Conservation (phyloP, 441 rosid species). For the Isatis lusitanica region DNA sequence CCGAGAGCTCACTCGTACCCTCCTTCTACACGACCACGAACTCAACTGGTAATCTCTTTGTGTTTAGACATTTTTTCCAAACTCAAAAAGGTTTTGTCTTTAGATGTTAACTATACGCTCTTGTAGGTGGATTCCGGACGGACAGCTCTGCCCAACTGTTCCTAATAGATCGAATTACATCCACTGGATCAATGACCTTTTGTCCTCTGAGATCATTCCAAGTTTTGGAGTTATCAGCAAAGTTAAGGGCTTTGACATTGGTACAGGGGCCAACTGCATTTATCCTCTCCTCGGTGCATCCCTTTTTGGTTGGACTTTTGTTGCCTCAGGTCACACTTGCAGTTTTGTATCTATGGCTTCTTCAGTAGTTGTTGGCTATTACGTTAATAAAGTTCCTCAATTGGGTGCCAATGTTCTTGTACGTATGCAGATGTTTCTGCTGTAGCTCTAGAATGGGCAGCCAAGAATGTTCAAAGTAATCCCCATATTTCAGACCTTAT, state of each 20-base stretch:
- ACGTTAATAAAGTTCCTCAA: background rate
- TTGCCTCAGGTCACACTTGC: slow-evolving; percentile 51
- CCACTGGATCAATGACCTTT: slow-evolving; percentile 91
- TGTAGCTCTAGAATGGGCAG: slow-evolving; percentile 91
- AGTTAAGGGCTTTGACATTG: slow-evolving; percentile 88
- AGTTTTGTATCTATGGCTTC: background rate
- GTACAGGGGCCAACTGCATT: slow-evolving; percentile 94
- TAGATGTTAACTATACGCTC: too few species aligned
- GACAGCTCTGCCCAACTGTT: slow-evolving; percentile 94
- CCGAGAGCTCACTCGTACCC: slow-evolving; percentile 80
- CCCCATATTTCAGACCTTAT: slow-evolving; percentile 63
- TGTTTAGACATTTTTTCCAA: background rate
- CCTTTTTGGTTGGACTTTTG: slow-evolving; percentile 77
- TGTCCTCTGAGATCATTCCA: slow-evolving; percentile 61
- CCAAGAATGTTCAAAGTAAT: slow-evolving; percentile 70
- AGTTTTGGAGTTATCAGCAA: slow-evolving; percentile 26
- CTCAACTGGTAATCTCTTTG: slow-evolving; percentile 51
- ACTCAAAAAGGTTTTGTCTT: background rate
- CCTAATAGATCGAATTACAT: slow-evolving; percentile 92
- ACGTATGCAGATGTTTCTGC: slow-evolving; percentile 64
- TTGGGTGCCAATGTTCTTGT: background rate
- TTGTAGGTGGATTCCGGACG: slow-evolving; percentile 90
- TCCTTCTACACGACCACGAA: slow-evolving; percentile 74
- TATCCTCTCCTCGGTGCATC: slow-evolving; percentile 95
- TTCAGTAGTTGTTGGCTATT: background rate